Conservation (phyloP, 2,329 filamentous ascomycete species). For the Colletotrichum australisinense region DNA sequence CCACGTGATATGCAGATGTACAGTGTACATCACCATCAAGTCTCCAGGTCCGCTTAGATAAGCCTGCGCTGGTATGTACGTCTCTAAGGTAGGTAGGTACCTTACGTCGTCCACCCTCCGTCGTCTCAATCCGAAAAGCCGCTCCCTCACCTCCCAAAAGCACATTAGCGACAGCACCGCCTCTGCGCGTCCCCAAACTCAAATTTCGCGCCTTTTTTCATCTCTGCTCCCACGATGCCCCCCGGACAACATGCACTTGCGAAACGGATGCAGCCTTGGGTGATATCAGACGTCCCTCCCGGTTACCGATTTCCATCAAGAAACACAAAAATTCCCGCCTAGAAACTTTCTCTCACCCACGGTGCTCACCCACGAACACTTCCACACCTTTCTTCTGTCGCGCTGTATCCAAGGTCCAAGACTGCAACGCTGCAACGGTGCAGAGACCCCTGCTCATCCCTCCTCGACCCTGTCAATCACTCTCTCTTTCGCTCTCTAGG, state of each 20-base stretch:
- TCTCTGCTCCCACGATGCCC: conserved; percentile 27
- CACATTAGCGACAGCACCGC: conserved; percentile 10
- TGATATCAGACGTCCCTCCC: background rate
- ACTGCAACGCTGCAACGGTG: too few relatives aligned
- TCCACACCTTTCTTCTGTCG: background rate
- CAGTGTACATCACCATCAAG: background rate
- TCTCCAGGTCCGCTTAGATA: background rate
- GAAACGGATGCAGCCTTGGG: conserved; percentile 27
- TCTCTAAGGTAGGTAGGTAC: too few relatives aligned
- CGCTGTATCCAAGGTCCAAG: background rate
- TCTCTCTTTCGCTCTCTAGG: conserved; percentile 4
- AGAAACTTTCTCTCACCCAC: conserved; percentile 11
- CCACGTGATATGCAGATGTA: background rate
- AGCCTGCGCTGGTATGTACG: background rate
- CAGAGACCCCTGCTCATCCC: background rate
- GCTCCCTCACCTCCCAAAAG: conserved; percentile 1
- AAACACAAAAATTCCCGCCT: conserved; percentile 6
- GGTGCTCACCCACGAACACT: background rate
- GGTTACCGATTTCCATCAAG: background rate
- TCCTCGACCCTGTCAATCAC: background rate
- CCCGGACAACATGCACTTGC: conserved; percentile 6
- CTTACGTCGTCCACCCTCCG: background rate
- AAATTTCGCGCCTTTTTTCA: conserved; percentile 2
- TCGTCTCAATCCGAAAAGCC: too few relatives aligned
- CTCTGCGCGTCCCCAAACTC: conserved; percentile 13